Evolutionary conservation across 495 filamentous ascomycete species (phyloP).

Genomic region (Darksidea phi): DNA sequence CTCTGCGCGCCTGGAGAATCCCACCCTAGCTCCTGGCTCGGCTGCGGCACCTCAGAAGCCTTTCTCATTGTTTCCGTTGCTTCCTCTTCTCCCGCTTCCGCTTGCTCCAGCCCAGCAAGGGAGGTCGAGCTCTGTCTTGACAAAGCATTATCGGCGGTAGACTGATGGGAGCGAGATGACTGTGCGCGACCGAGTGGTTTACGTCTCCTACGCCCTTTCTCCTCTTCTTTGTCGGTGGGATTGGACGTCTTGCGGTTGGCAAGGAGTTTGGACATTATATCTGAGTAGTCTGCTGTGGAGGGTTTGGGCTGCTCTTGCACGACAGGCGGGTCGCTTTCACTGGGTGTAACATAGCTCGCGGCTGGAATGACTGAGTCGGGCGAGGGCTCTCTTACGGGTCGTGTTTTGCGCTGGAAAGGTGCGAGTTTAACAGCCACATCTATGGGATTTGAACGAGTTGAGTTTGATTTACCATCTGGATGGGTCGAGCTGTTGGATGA

Average conservation of each 20-base stretch:
- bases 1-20: slow-evolving; percentile 39
- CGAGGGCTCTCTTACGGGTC: slow-evolving; percentile 1
- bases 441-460: slow-evolving; percentile 12
- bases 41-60: slow-evolving; percentile 17
- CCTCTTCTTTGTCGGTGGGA: slow-evolving; percentile 12
- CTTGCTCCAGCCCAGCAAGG: background rate
- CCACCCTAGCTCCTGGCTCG: slow-evolving; percentile 39
- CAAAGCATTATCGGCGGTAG: slow-evolving; percentile 14
- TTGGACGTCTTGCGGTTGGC: slow-evolving; percentile 24
- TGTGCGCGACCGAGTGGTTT: slow-evolving; percentile 31
- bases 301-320: background rate
- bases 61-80: background rate
- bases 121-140: slow-evolving; percentile 15
- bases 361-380: slow-evolving; percentile 24
- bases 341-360: background rate
- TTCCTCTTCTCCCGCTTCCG: background rate
- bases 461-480: slow-evolving; percentile 10
- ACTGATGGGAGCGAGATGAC: slow-evolving; percentile 23
- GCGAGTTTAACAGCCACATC: slow-evolving; percentile 7
- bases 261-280: slow-evolving; percentile 14
- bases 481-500: slow-evolving; percentile 18
- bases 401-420: background rate
- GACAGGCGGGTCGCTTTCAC: background rate
- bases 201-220: slow-evolving; percentile 7
- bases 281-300: slow-evolving; percentile 14